Percentiles rank a stretch among this genome's conserved stretches.
Conservation (phyloP, 148 eudicot species). For the Diospyros kaki region DNA sequence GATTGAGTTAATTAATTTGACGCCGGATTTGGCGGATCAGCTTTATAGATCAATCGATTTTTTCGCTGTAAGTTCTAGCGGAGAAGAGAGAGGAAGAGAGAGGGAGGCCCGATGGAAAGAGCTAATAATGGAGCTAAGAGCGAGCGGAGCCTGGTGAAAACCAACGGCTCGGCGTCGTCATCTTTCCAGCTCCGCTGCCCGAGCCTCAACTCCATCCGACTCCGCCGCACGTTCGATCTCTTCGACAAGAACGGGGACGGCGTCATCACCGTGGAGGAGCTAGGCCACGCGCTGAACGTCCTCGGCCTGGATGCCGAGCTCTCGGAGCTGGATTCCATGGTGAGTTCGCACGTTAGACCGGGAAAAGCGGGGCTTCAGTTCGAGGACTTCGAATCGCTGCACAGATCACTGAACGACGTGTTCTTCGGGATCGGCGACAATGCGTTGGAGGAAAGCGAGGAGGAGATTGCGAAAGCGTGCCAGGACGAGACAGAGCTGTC, state of each 20-base stretch:
- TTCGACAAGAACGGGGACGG: slow-evolving; percentile 77
- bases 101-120: too few relatives aligned
- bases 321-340: slow-evolving; percentile 32
- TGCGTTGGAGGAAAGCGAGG: neutral
- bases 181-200: slow-evolving; percentile 71
- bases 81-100: too few relatives aligned
- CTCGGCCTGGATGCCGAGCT: slow-evolving; percentile 59
- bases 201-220: slow-evolving; percentile 66
- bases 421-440: slow-evolving; percentile 32
- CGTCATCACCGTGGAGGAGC: slow-evolving; percentile 54
- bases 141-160: too few relatives aligned
- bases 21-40: too few relatives aligned
- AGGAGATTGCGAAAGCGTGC: neutral
- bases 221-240: slow-evolving; percentile 69
- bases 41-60: too few relatives aligned
- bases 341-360: slow-evolving; percentile 40
- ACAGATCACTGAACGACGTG: slow-evolving; percentile 45
- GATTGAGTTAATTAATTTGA: too few relatives aligned
- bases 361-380: slow-evolving; percentile 46
- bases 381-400: slow-evolving; percentile 60
- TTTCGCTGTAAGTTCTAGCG: too few relatives aligned
- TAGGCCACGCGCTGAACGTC: slow-evolving; percentile 48
- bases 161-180: neutral
- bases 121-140: too few relatives aligned
- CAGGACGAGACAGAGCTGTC: slow-evolving; percentile 63